Evolutionary conservation across 1,139 yeast species (phyloP), one percentile per base, ranked within the genome.

Genomic region (Debaryomyces fabryi): DNA sequence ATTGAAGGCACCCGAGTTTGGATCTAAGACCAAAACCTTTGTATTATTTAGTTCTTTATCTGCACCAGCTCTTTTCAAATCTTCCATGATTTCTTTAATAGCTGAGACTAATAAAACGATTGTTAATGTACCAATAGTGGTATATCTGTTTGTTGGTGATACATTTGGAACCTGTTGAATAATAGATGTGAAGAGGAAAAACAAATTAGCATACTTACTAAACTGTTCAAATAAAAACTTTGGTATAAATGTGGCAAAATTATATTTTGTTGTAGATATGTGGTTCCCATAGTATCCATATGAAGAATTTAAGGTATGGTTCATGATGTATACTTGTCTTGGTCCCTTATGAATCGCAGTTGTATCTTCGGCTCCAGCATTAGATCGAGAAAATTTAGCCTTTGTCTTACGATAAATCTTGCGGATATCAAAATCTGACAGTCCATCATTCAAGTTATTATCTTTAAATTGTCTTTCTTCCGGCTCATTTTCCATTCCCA

Each of bases 91-190:
- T 68, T 95, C 99, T 62, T 95, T 95, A 6, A 90, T 76, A 0
- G 98, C 99, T 1, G 98, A 91, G 2, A 93, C 97, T 29, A 86
- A 62, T 50, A 95, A 74, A 32, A 95, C 99, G 24, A 93, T 82
- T 27, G 85, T 69, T 53, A 95, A 76, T 0, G 99, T 95, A 35
- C 96, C 96, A 49, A 93, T 88, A 0, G 99, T 95, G 6, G 99
- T 95, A 63, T 85, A 95, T 68, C 97, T 75, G 68, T 93, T 95
- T 0, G 99, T 95, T 4, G 99, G 99, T 0, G 97, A 86, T 3
- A 93, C 98, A 56, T 86, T 82, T 4, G 99, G 99, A 12, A 95
- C 98, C 65, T 95, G 99, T 71, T 95, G 99, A 57, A 95, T 93
- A 38, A 83, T 78, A 3, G 98, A 88, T 0, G 99, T 95, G 72